Percentiles rank a stretch among this genome's conserved stretches.
These are phyloP conservation scores for Hypsizygus ulmarius DNA, from an alignment of 1,284 basidiomycete species.

Conservation along the genomic window DNA sequence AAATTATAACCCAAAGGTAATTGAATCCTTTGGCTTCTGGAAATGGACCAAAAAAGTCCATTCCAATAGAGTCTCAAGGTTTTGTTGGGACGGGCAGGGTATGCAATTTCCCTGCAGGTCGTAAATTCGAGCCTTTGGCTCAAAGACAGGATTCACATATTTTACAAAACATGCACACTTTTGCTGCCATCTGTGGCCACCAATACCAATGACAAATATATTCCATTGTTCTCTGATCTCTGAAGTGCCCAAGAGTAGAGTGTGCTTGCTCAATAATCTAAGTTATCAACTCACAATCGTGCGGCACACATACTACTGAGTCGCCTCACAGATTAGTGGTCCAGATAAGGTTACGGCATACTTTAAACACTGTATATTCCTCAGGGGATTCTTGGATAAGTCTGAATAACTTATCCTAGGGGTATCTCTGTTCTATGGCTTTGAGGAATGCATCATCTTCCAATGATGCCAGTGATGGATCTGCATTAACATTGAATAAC, in stretches of 20 bases:
- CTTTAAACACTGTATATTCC: constrained; percentile 15
- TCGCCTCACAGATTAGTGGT: constrained; percentile 11
- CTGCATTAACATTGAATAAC: background rate
- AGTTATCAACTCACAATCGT: constrained; percentile 5
- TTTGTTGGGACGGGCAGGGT: constrained; percentile 18
- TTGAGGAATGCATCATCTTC: constrained; percentile 1
- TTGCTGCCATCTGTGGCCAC: constrained; percentile 29
- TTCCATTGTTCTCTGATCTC: constrained; percentile 20
- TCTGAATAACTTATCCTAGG: constrained; percentile 16
- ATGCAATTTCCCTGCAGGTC: constrained; percentile 28
- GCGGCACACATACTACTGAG: constrained; percentile 22
- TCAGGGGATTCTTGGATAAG: constrained; percentile 14
- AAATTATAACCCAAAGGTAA: constrained; percentile 27
- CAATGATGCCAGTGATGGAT: background rate
- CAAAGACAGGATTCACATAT: constrained; percentile 29
- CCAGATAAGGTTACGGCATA: constrained; percentile 22
- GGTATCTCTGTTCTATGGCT: constrained; percentile 4
- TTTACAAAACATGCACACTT: constrained; percentile 26
- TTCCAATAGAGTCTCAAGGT: constrained; percentile 29
- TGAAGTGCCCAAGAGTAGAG: constrained; percentile 25
- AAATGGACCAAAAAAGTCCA: constrained; percentile 33
- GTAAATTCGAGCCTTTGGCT: constrained; percentile 20
- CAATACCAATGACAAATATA: constrained; percentile 33
- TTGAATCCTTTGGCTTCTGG: constrained; percentile 26
- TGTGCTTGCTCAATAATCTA: constrained; percentile 28